A percentile compares a stretch with the other conserved stretches of the same genome.
phyloP scores from a whole-genome alignment of 148 eudicot genomes.

The Drosera capensis region DNA sequence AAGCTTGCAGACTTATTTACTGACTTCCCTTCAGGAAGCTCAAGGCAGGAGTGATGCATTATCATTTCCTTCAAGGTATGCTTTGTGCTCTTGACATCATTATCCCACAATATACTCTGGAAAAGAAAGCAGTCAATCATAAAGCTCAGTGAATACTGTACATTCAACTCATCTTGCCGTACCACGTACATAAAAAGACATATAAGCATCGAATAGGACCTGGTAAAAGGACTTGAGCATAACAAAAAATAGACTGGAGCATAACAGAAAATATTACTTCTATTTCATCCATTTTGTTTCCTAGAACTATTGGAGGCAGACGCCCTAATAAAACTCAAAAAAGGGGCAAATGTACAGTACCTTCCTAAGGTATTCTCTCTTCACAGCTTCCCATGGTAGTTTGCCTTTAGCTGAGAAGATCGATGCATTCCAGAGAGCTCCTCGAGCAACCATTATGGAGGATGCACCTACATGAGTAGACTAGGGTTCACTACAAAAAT shows the following conservation, averaged over 20 bases:
- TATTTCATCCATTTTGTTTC: no score
- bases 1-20: conserved; percentile 53
- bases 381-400: conserved; percentile 60
- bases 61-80: conserved; percentile 85
- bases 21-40: conserved; percentile 62
- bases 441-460: conserved; percentile 85
- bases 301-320: no score
- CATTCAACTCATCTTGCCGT: no score
- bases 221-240: no score
- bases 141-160: no score
- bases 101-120: conserved; percentile 91
- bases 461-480: conserved; percentile 47
- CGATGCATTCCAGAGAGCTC: conserved; percentile 92
- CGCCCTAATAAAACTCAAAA: background rate
- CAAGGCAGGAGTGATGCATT: conserved; percentile 64
- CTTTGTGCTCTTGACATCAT: conserved; percentile 69
- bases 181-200: no score
- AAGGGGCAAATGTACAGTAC: no score
- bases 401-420: conserved; percentile 62
- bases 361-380: conserved; percentile 73
- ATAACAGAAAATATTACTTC: no score
- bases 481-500: background rate
- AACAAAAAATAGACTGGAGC: no score
- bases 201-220: no score
- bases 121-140: conserved; percentile 3